Evolutionary conservation across 2,329 filamentous ascomycete species (phyloP).

Genomic region (Monosporascus sp.): DNA sequence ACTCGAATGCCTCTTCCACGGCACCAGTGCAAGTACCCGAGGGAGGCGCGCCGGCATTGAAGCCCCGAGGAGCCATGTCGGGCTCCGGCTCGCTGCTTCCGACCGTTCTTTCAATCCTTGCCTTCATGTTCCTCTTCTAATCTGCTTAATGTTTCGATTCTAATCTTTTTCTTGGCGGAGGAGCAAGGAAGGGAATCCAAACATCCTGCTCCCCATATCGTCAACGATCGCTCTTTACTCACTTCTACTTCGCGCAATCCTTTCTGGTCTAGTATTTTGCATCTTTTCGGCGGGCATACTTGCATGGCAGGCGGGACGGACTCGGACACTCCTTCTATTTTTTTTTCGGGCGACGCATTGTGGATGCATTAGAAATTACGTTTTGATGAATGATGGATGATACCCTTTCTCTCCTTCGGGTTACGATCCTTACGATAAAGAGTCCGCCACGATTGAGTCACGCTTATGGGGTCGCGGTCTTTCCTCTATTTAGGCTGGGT

Average conservation of each 20-base stretch:
- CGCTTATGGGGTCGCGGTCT: neutral
- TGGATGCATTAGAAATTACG: neutral
- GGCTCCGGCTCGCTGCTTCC: slow-evolving; percentile 12
- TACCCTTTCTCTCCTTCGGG: neutral
- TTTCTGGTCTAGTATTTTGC: neutral
- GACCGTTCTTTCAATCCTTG: slow-evolving; percentile 15
- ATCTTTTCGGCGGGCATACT: neutral
- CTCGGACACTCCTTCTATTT: neutral
- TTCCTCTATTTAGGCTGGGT: neutral
- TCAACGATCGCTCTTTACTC: neutral
- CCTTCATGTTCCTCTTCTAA: slow-evolving; percentile 22
- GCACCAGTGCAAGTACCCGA: slow-evolving; percentile 9
- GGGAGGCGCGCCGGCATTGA: slow-evolving; percentile 9
- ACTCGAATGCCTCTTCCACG: slow-evolving; percentile 1
- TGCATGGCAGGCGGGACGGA: neutral
- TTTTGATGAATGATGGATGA: neutral
- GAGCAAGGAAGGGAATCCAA: no score
- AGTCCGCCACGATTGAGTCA: neutral
- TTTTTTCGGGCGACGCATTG: neutral
- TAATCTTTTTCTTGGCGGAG: neutral
- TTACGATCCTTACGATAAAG: neutral
- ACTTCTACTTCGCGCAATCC: slow-evolving; percentile 1
- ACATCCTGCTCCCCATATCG: no score
- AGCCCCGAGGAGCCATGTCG: slow-evolving; percentile 4
- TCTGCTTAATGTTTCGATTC: slow-evolving; percentile 12